phyloP scores from a whole-genome alignment of 1,284 basidiomycete species.

The Hymenochaete sp. region DNA sequence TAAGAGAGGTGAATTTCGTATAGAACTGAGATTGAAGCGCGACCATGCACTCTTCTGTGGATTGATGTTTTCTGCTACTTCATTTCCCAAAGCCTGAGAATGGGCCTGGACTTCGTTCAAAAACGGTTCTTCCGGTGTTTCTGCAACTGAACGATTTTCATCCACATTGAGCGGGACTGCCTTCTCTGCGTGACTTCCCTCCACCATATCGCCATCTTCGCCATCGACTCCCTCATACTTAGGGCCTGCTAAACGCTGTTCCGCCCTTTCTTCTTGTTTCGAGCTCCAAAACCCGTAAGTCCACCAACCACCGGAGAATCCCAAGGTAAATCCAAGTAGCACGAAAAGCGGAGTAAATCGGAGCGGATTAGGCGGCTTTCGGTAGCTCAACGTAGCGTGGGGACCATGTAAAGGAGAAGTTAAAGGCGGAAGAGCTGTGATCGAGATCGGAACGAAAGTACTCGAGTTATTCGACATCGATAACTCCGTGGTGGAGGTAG shows the following conservation, averaged over 20 bases:
- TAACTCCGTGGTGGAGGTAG: neutral
- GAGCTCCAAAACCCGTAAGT: constrained; percentile 11
- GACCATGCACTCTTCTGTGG: neutral
- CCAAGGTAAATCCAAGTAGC: constrained; percentile 29
- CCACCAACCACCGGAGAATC: constrained; percentile 20
- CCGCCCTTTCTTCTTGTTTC: too few species aligned
- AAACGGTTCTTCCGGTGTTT: too few species aligned
- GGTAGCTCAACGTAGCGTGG: constrained; percentile 18
- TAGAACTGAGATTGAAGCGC: neutral
- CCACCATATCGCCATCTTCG: neutral
- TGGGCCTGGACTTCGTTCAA: too few species aligned
- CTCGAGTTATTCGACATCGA: neutral
- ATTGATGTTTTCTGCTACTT: neutral
- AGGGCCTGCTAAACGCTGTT: constrained; percentile 4
- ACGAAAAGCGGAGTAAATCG: constrained; percentile 36
- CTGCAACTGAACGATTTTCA: too few species aligned
- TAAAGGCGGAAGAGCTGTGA: constrained; percentile 35
- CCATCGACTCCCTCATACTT: constrained; percentile 4
- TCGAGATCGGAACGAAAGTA: constrained; percentile 21
- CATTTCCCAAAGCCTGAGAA: too few species aligned
- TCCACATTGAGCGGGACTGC: neutral
- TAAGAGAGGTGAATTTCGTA: constrained; percentile 7
- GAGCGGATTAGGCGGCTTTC: constrained; percentile 26
- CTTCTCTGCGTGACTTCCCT: neutral
- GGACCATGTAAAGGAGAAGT: constrained; percentile 22